Evolutionary conservation across 371 early-diverging fungal genomes (phyloP).

Genomic region (Syncephalastrum monosporum): DNA sequence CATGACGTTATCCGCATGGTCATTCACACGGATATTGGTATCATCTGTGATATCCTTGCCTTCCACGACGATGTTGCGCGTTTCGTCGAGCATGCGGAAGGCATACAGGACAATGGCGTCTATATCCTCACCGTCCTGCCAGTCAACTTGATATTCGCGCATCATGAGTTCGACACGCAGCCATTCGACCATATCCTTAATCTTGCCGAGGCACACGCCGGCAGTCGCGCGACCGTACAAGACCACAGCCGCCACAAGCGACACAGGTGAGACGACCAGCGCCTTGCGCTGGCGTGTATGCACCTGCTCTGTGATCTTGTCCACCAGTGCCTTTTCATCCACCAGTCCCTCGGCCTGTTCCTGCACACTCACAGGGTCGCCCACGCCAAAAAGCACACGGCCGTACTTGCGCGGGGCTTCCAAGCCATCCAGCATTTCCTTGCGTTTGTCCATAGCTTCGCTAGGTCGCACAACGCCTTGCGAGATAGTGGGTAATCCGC

Average conservation of each 20-base stretch:
- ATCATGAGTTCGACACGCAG: constrained; percentile 30
- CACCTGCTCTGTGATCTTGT: constrained; percentile 31
- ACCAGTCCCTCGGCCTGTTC: constrained; percentile 31
- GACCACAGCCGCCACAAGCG: constrained; percentile 38
- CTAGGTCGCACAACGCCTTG: constrained; percentile 33
- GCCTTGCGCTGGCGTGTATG: constrained; percentile 40
- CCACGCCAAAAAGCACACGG: constrained; percentile 39
- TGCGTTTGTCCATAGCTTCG: constrained; percentile 44
- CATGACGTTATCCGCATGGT: constrained; percentile 55
- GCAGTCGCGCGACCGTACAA: constrained; percentile 48
- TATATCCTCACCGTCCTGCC: constrained; percentile 51
- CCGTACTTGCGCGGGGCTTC: constrained; percentile 32
- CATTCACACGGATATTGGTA: constrained; percentile 49
- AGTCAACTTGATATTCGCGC: constrained; percentile 30
- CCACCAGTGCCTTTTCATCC: constrained; percentile 23
- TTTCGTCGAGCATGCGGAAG: constrained; percentile 42
- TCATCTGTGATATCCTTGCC: constrained; percentile 46
- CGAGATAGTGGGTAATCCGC: constrained; percentile 1
- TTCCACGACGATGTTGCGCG: constrained; percentile 48
- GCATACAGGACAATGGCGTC: constrained; percentile 37
- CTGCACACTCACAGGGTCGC: constrained; percentile 43
- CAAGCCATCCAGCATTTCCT: constrained; percentile 16
- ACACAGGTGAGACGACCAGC: constrained; percentile 38
- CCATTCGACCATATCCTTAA: constrained; percentile 48
- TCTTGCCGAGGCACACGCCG: constrained; percentile 46